Percentiles rank a stretch among this genome's conserved stretches.
phyloP scores from a whole-genome alignment of 352 stramenopile species.

The Aphanomyces cochlioides region DNA sequence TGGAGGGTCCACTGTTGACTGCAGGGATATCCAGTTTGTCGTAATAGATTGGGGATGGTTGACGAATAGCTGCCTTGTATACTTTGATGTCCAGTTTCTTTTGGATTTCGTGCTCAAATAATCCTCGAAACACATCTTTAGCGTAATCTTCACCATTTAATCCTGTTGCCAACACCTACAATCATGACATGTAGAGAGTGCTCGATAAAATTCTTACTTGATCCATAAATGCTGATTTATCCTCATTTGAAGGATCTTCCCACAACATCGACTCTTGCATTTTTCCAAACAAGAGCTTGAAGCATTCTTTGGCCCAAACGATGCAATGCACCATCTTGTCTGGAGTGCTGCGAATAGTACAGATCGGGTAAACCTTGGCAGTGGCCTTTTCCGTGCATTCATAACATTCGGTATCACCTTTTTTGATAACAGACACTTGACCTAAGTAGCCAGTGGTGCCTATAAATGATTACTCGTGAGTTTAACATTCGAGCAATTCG shows the following conservation, averaged over 20 bases:
- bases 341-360: conserved; percentile 98
- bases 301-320: conserved; percentile 95
- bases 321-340: conserved; percentile 99
- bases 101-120: conserved; percentile 95
- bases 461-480: conserved; percentile 40
- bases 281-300: conserved; percentile 85
- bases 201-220: conserved; percentile 33
- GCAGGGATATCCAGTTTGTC: conserved; percentile 44
- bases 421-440: conserved; percentile 97
- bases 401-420: conserved; percentile 97
- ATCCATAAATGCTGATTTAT: conserved; percentile 84
- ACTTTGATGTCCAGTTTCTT: conserved; percentile 95
- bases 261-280: conserved; percentile 94
- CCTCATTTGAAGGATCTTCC: conserved; percentile 72
- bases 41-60: conserved; percentile 73
- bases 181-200: conserved; percentile 2
- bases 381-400: conserved; percentile 95
- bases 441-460: conserved; percentile 97
- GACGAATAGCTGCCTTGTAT: conserved; percentile 94
- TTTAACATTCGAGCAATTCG: conserved; percentile 52
- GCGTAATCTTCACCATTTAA: conserved; percentile 60
- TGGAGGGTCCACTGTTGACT: conserved; percentile 35
- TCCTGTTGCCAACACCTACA: conserved; percentile 12
- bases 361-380: conserved; percentile 99
- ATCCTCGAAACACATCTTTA: conserved; percentile 67